phyloP scores from a whole-genome alignment of 2,329 filamentous ascomycete genomes.

The Colletotrichum orbiculare region DNA sequence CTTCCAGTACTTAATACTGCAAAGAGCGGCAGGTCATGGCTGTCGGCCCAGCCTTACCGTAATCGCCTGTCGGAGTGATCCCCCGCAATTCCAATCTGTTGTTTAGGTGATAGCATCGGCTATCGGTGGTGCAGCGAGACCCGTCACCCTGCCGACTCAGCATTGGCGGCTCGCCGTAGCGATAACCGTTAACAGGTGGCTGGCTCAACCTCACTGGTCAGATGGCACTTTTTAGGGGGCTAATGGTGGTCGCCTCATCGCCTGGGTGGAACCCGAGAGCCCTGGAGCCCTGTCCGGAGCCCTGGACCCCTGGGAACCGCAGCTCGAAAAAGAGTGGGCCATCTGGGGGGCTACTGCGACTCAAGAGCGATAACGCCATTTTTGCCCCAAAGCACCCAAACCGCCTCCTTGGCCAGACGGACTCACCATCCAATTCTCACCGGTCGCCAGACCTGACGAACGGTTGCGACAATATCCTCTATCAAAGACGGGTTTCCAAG shows the following conservation, averaged over 20 bases:
- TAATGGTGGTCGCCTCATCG: conserved; percentile 11
- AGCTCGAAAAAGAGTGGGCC: conserved; percentile 23
- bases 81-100: conserved; percentile 18
- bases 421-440: background rate
- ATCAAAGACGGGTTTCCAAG: background rate
- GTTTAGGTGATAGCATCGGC: conserved; percentile 10
- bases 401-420: conserved; percentile 4
- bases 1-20: no score
- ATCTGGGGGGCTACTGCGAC: conserved; percentile 15
- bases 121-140: conserved; percentile 37
- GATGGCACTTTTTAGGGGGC: background rate
- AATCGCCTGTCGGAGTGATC: conserved; percentile 21
- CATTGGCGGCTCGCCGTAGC: conserved; percentile 7
- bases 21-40: no score
- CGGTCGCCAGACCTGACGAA: no score
- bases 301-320: conserved; percentile 30
- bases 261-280: background rate
- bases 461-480: no score
- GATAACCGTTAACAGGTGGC: conserved; percentile 19
- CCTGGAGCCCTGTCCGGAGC: no score
- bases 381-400: conserved; percentile 49
- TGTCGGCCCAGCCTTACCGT: conserved; percentile 17
- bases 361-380: conserved; percentile 51
- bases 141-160: conserved; percentile 23
- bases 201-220: conserved; percentile 5